Base-by-base conservation (phyloP, 2,329 filamentous ascomycete genomes). In the Exserohilum turcica region DNA sequence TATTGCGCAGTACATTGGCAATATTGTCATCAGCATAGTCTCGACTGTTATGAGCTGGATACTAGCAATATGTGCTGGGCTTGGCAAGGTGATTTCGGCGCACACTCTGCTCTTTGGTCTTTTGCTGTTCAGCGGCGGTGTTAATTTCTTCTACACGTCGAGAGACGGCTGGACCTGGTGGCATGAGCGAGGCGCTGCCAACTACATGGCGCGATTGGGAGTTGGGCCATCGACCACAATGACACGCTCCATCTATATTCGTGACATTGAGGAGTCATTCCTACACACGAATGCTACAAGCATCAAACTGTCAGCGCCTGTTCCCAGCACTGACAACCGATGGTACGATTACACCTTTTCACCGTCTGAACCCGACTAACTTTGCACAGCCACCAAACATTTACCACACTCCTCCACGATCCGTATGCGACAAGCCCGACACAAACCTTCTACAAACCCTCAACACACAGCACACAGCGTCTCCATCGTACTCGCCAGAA, bases 231-330 rank as follows among this genome's bases (percentile, higher is more conserved):
- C 95, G 62, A 75, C 82, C 16, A 83, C 88, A 57, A 93, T 97
- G 90, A 90, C 88, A 75, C 91, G 88, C 73, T 86, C 90, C 7
- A 85, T 99, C 21, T 96, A 94, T 70, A 76, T 97, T 50, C 82
- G 81, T 45, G 93, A 97, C 72, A 79, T 97, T 43, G 87, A 92
- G 53, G 84, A 89, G 57, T 85, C 84, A 13, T 77, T 84, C 45
- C 48, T 68, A 19, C 57, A 62, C 18, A 68, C 77, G 10, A 73
- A 74, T 21, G 63, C 71, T n/a, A 72, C 74, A 2, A 52, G 51
- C 18, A 60, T 66, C 18, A 55, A 56, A 13, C 46, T 67, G 31
- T 55, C 63, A 18, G 39, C 61, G 24, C 61, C 63, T 16, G 47
- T 59, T n/a, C 51, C 36, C 27, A 48, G 43, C 43, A 27, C 50